Evolutionary conservation across 2,329 filamentous ascomycete genomes (phyloP).

Genomic region (Penicillium sp.): DNA sequence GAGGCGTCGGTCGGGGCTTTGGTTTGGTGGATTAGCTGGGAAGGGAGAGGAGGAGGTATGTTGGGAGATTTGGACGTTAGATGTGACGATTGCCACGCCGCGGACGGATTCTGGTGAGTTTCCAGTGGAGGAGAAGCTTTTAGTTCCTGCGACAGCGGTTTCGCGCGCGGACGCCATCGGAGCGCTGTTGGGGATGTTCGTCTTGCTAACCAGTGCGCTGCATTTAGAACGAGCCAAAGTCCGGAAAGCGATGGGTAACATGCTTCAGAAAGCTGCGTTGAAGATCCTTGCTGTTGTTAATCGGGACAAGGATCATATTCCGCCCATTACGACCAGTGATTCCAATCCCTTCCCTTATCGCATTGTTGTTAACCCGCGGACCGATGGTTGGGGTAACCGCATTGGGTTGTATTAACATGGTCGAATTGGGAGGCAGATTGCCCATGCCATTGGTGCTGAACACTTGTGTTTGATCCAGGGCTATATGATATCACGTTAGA

Average conservation of each 20-base stretch:
- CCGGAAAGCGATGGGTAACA: conserved; percentile 85
- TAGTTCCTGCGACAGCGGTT: too few species aligned
- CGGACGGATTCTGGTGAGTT: conserved; percentile 78
- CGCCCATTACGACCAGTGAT: conserved; percentile 89
- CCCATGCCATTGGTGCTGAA: neutral
- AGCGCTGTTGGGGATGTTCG: neutral
- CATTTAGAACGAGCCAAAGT: conserved; percentile 78
- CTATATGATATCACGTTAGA: neutral
- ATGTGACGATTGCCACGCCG: conserved; percentile 89
- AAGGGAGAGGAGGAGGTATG: conserved; percentile 89
- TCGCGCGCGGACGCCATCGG: neutral
- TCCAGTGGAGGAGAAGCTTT: neutral
- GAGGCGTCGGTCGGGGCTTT: conserved; percentile 73
- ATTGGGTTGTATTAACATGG: conserved; percentile 69
- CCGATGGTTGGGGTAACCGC: conserved; percentile 74
- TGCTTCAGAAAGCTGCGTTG: conserved; percentile 80
- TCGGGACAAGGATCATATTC: conserved; percentile 90
- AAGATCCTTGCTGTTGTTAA: conserved; percentile 89
- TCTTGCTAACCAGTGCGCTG: neutral
- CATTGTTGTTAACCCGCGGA: conserved; percentile 83
- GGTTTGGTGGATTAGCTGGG: conserved; percentile 56
- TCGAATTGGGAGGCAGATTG: neutral
- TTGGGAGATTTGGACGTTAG: conserved; percentile 95
- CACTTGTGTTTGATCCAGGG: neutral
- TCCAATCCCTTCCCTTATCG: conserved; percentile 94